These are phyloP conservation scores for Darksidea phi DNA, from an alignment of 495 filamentous ascomycete species.

Conservation along the genomic window DNA sequence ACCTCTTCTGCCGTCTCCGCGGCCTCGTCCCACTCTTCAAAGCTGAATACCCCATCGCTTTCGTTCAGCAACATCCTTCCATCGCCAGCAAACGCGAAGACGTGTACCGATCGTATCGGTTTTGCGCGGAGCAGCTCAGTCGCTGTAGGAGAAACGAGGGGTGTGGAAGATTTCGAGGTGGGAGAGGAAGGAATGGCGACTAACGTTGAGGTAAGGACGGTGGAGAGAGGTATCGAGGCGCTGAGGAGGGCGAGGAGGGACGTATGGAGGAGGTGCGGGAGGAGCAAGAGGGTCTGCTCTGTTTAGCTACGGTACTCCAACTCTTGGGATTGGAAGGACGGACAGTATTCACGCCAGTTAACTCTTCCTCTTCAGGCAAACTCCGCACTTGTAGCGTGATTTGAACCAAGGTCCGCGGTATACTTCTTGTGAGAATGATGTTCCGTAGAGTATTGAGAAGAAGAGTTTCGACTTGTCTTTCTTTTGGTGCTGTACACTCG, in stretches of 20 bases:
- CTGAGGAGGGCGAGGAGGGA: conserved; percentile 71
- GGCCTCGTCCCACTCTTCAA: conserved; percentile 73
- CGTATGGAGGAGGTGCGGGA: conserved; percentile 74
- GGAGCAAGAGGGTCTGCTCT: conserved; percentile 65
- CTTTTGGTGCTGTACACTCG: conserved; percentile 59
- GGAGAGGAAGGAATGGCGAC: conserved; percentile 55
- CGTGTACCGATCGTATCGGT: conserved; percentile 60
- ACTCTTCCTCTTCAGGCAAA: conserved; percentile 46
- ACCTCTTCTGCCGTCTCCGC: conserved; percentile 61
- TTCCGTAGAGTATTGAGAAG: conserved; percentile 65
- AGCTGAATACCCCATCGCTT: conserved; percentile 75
- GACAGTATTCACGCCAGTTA: conserved; percentile 15
- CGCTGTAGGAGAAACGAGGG: conserved; percentile 53
- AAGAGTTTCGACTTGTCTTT: conserved; percentile 71
- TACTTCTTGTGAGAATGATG: conserved; percentile 65
- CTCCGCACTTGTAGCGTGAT: conserved; percentile 71
- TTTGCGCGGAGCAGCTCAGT: conserved; percentile 55
- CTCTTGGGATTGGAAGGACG: background rate
- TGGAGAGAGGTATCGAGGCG: conserved; percentile 70
- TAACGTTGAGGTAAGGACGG: conserved; percentile 63
- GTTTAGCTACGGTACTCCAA: background rate
- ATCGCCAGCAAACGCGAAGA: conserved; percentile 72
- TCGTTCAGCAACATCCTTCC: conserved; percentile 74
- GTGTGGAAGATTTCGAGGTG: conserved; percentile 47
- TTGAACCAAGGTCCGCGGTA: conserved; percentile 68